Conservation (phyloP, 768 basidiomycete species). For the Chalciporus piperatus region DNA sequence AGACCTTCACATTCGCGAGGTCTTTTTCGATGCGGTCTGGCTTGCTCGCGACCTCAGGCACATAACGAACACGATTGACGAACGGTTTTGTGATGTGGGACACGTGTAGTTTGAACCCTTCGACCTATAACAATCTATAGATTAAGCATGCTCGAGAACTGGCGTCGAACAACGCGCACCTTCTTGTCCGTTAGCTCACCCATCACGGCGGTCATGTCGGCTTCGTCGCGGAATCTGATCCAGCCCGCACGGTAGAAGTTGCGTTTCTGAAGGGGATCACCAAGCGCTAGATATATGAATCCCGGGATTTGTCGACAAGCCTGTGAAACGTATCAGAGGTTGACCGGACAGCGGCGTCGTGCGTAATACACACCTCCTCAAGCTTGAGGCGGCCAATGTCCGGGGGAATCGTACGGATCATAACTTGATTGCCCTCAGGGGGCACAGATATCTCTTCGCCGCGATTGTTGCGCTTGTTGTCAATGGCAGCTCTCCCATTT, state of each 20-base stretch:
- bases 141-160: slow-evolving; percentile 3
- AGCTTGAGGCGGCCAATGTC: slow-evolving; percentile 87
- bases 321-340: slow-evolving; percentile 38
- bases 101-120: slow-evolving; percentile 92
- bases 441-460: slow-evolving; percentile 69
- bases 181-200: slow-evolving; percentile 79
- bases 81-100: slow-evolving; percentile 78
- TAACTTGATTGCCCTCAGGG: slow-evolving; percentile 85
- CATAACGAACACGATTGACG: slow-evolving; percentile 71
- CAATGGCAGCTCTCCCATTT: slow-evolving; percentile 52
- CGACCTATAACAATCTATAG: slow-evolving; percentile 56
- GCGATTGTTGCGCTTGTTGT: slow-evolving; percentile 50
- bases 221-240: slow-evolving; percentile 82
- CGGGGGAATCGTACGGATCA: slow-evolving; percentile 93
- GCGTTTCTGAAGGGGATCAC: slow-evolving; percentile 89
- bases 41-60: slow-evolving; percentile 79
- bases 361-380: slow-evolving; percentile 64
- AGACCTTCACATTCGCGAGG: slow-evolving; percentile 66
- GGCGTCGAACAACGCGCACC: slow-evolving; percentile 40
- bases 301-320: slow-evolving; percentile 74
- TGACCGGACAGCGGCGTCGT: neutral
- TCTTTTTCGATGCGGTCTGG: slow-evolving; percentile 83
- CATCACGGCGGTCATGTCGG: slow-evolving; percentile 76
- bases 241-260: slow-evolving; percentile 95
- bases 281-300: slow-evolving; percentile 84